These are phyloP conservation scores for Pichia rugopelliculosa DNA, from an alignment of 805 yeast genomes.

Conservation along the genomic window DNA sequence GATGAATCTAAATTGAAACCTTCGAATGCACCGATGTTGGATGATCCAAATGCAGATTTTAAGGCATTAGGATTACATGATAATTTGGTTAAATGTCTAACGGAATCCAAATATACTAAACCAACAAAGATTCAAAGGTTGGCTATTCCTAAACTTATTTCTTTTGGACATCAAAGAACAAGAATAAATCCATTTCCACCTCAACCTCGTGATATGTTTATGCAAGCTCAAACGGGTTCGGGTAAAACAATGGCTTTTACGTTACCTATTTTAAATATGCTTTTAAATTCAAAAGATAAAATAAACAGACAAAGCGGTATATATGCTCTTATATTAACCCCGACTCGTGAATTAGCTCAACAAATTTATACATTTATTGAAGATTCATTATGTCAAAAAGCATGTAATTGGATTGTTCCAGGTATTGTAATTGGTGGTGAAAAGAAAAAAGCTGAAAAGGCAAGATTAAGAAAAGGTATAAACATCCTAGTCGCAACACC, in stretches of 20 bases:
- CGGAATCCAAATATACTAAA: conserved; percentile 44
- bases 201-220: conserved; percentile 57
- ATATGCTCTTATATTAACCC: conserved; percentile 82
- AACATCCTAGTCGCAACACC: conserved; percentile 97
- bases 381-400: conserved; percentile 49
- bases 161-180: conserved; percentile 23
- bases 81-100: conserved; percentile 45
- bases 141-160: conserved; percentile 58
- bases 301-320: conserved; percentile 66
- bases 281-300: conserved; percentile 44
- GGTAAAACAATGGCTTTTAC: conserved; percentile 91
- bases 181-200: conserved; percentile 10
- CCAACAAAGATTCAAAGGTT: conserved; percentile 88
- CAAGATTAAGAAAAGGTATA: conserved; percentile 90
- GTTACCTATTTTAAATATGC: conserved; percentile 70
- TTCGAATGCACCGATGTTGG: conserved; percentile 82
- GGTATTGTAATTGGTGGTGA: conserved; percentile 98
- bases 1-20: conserved; percentile 35
- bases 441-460: conserved; percentile 94
- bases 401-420: conserved; percentile 82
- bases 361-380: conserved; percentile 84
- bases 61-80: conserved; percentile 61
- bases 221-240: conserved; percentile 97
- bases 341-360: conserved; percentile 90
- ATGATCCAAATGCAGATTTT: conserved; percentile 50